phyloP scores from a whole-genome alignment of 2,329 filamentous ascomycete genomes.

The Emergomyces orientalis region DNA sequence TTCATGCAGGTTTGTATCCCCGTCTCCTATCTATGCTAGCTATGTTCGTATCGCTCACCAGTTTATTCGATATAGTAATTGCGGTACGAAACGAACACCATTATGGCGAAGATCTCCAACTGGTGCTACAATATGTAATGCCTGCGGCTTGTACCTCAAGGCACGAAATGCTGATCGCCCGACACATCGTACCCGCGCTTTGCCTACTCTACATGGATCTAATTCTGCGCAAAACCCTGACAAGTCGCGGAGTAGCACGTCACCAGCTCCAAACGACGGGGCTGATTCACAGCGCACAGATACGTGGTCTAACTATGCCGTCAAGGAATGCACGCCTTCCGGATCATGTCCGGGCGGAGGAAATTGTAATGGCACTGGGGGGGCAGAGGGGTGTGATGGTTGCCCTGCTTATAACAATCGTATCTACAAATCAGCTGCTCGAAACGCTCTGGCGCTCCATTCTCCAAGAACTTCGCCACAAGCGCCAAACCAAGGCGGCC shows the following conservation, averaged over 20 bases:
- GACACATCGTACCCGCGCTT: constrained; percentile 76
- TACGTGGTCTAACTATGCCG: constrained; percentile 19
- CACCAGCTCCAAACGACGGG: constrained; percentile 32
- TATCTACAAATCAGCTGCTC: constrained; percentile 69
- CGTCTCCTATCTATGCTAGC: too few relatives aligned
- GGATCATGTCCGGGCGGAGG: constrained; percentile 96
- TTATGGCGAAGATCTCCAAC: constrained; percentile 89
- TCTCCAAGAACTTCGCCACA: constrained; percentile 23
- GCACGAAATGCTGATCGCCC: constrained; percentile 85
- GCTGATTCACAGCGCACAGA: constrained; percentile 26
- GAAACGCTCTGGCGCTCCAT: constrained; percentile 31
- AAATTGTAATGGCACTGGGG: constrained; percentile 90
- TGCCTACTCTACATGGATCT: constrained; percentile 25
- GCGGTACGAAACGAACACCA: constrained; percentile 84
- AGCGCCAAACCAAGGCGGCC: constrained; percentile 23
- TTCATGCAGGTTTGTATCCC: constrained; percentile 31
- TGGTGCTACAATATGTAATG: constrained; percentile 94
- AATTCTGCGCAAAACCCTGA: constrained; percentile 17
- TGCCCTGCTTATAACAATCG: constrained; percentile 97
- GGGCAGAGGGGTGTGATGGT: constrained; percentile 86
- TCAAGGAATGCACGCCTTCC: constrained; percentile 36
- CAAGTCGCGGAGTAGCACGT: constrained; percentile 15
- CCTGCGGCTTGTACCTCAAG: constrained; percentile 89
- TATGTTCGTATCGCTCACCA: not conserved
- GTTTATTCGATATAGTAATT: constrained; percentile 57